Base-by-base conservation (phyloP, 1,284 basidiomycete species). In the Coniferiporia sulphurascens region DNA sequence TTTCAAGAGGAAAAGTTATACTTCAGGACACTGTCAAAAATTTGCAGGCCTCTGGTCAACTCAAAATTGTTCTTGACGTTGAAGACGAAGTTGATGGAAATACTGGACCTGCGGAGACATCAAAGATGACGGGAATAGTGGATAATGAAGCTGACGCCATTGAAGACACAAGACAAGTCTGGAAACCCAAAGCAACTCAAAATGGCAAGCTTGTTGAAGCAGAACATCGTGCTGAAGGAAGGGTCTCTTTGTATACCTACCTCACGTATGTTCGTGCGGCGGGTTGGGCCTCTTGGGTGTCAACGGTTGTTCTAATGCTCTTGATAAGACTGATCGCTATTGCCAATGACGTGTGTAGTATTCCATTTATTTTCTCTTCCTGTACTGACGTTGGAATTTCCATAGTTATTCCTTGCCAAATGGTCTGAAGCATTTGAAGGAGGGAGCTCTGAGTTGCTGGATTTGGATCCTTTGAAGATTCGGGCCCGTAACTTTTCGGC, bases 341-440 rank as follows among this genome's bases (percentile, higher is more conserved):
- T 51, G 74, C 70, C 3, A 82, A 82, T 66, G 84, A 86, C 74
- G 84, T 83, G 63, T 64, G 69, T 27, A 5, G 27, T 64, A 15
- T 46, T 3, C 32, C 19, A 12, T 17, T 22, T 49, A 51, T n/a
- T 55, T 54, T 55, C 41, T n/a, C 21, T 52, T 56, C 17, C 6
- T 34, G 17, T 5, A 21, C 27, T 32, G 21, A 55, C 50, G 12
- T 43, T 50, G 43, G 53, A 41, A 51, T 38, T 17, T 34, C 22
- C 5, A 44, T 58, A 86, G 83, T 73, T 86, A 44, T 87, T 83
- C 67, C 73, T 87, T 8, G 83, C 85, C 2, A 75, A 75, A 53
- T 87, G 84, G 85, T 82, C 85, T 13, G 83, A 85, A 67, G 85
- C 84, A 9, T 87, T 74, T 59, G 70, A 84, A 63, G 70, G 80